Evolutionary conservation across 805 yeast species (phyloP).

Genomic region (Huiozyma sinensis): DNA sequence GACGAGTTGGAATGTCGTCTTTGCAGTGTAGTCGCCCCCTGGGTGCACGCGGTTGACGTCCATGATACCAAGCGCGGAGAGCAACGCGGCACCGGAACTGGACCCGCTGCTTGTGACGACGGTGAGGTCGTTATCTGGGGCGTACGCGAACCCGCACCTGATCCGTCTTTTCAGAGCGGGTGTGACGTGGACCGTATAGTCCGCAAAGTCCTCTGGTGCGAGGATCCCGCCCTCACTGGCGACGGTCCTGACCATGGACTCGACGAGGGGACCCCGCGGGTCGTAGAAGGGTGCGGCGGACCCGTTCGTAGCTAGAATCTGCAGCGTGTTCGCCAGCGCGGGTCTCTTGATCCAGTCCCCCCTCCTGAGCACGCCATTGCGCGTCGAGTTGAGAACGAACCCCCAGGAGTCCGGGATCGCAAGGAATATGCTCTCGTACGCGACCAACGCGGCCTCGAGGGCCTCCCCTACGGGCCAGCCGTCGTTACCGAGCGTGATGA

Average conservation of each 20-base stretch:
- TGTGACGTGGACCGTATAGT: slow-evolving; percentile 43
- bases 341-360: slow-evolving; percentile 60
- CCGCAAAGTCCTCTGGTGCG: slow-evolving; percentile 50
- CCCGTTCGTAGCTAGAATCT: slow-evolving; percentile 64
- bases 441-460: slow-evolving; percentile 34
- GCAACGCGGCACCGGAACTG: slow-evolving; percentile 72
- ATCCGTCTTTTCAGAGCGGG: slow-evolving; percentile 21
- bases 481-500: slow-evolving; percentile 46
- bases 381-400: slow-evolving; percentile 35
- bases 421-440: slow-evolving; percentile 28
- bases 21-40: slow-evolving; percentile 37
- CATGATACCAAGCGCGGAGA: slow-evolving; percentile 63
- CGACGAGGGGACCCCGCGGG: slow-evolving; percentile 65
- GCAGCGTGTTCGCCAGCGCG: slow-evolving; percentile 55
- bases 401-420: slow-evolving; percentile 40
- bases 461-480: slow-evolving; percentile 53
- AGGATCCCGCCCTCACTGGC: slow-evolving; percentile 57
- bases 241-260: slow-evolving; percentile 41
- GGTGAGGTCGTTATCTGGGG: slow-evolving; percentile 33
- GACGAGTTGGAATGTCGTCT: slow-evolving; percentile 54
- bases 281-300: slow-evolving; percentile 72
- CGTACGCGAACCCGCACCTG: slow-evolving; percentile 18
- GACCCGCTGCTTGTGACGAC: slow-evolving; percentile 60
- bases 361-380: slow-evolving; percentile 28
- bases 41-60: slow-evolving; percentile 33